Conservation (phyloP, 176 grass and related monocot species). For the Zoysia pacifica region DNA sequence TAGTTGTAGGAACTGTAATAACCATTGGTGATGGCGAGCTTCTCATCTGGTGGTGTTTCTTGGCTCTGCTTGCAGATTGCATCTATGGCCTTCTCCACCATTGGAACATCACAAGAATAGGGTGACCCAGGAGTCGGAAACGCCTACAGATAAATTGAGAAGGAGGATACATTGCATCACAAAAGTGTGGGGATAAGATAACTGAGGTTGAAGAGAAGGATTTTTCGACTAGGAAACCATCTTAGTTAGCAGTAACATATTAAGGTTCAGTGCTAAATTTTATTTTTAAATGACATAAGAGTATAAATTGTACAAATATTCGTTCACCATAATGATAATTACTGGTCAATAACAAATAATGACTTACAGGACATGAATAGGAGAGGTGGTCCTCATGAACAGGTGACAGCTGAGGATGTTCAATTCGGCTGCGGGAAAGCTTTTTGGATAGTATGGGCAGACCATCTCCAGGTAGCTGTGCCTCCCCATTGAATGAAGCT, state of each 20-base stretch:
- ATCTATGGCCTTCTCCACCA: slow-evolving; percentile 82
- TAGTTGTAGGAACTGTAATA: slow-evolving; percentile 2
- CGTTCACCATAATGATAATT: not conserved
- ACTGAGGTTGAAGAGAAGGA: not conserved
- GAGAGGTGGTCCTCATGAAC: slow-evolving; percentile 52
- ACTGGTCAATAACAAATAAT: not conserved
- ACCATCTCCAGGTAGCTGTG: slow-evolving; percentile 39
- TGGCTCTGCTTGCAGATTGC: slow-evolving; percentile 54
- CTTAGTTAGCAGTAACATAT: not conserved
- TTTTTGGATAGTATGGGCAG: slow-evolving; percentile 34
- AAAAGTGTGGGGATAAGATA: not conserved
- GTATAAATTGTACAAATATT: not conserved
- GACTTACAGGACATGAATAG: slow-evolving; percentile 50
- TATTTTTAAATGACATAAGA: not conserved
- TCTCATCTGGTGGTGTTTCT: slow-evolving; percentile 54
- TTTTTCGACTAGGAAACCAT: not conserved
- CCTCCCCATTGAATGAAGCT: slow-evolving; percentile 45
- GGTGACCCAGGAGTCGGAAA: slow-evolving; percentile 42
- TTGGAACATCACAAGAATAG: slow-evolving; percentile 76
- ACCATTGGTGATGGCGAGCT: slow-evolving; percentile 83
- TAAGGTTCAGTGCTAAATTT: slow-evolving; percentile 5
- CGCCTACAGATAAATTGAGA: not conserved
- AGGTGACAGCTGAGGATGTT: slow-evolving; percentile 70
- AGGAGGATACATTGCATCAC: not conserved
- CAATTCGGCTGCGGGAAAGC: slow-evolving; percentile 56